These are phyloP conservation scores for Aspergillus sp. DNA, from an alignment of 2,329 filamentous ascomycete genomes.

Conservation along the genomic window DNA sequence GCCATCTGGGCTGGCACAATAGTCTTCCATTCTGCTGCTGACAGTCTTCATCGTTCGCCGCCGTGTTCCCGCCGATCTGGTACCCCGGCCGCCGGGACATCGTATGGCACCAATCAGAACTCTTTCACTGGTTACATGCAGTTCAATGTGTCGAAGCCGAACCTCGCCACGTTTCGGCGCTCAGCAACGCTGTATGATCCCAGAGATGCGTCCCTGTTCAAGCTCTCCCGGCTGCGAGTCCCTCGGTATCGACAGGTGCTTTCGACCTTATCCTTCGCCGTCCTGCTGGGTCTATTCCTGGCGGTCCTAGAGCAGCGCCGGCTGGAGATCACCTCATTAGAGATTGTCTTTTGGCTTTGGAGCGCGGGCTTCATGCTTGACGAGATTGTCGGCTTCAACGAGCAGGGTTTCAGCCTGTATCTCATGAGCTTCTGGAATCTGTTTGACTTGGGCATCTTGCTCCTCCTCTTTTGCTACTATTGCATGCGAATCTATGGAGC, in stretches of 20 bases:
- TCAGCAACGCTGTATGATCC: constrained; percentile 86
- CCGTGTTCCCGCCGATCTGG: constrained; percentile 22
- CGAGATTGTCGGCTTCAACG: constrained; percentile 90
- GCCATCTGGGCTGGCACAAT: constrained; percentile 95
- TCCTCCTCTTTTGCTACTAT: constrained; percentile 81
- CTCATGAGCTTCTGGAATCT: constrained; percentile 98
- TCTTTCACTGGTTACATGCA: constrained; percentile 7
- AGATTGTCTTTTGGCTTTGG: constrained; percentile 95
- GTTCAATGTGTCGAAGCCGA: constrained; percentile 12
- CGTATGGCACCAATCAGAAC: constrained; percentile 5
- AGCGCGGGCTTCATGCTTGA: constrained; percentile 95
- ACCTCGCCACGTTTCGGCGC: constrained; percentile 40
- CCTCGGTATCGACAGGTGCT: constrained; percentile 86
- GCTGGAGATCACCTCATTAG: constrained; percentile 69
- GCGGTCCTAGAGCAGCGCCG: constrained; percentile 70
- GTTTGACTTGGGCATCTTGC: constrained; percentile 81
- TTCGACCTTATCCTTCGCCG: constrained; percentile 75
- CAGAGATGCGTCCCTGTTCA: constrained; percentile 79
- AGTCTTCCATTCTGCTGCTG: constrained; percentile 82
- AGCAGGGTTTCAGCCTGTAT: constrained; percentile 92
- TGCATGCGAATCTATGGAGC: constrained; percentile 82
- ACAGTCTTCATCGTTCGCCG: constrained; percentile 64
- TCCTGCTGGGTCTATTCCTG: constrained; percentile 76
- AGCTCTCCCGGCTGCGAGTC: constrained; percentile 80
- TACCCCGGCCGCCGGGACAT: constrained; percentile 18